Base-by-base conservation (phyloP, 2,329 filamentous ascomycete species). In the Aspergillus flavus region DNA sequence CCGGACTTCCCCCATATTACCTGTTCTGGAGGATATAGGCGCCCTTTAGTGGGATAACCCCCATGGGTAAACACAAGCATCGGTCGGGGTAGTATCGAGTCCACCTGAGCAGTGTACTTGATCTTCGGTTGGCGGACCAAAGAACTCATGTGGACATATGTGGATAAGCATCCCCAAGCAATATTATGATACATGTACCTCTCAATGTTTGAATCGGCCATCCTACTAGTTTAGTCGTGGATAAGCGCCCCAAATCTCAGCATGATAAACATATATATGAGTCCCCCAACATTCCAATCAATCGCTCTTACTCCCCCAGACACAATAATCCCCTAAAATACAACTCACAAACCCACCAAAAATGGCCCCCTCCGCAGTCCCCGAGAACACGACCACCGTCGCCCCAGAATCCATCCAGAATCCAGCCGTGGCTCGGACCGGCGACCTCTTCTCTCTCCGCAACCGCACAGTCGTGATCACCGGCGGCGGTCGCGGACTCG, bases 401-500 rank as follows among this genome's bases (percentile, higher is more conserved):
- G 61, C 73, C 41, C 75, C 76, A 10, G 73, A 78, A 55, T 73
- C 73, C 0, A 69, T 66, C 39, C 71, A 75, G 53, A 74, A 76
- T 11, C 72, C 76, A 6, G 67, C 76, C 19, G 64, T 68, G 43
- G 66, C 68, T 2, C 46, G 66, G 41, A 65, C 69, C 14, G 64
- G 72, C 70, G 60, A 68, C 39, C 77, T 82, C 39, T 83, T 85
- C 68, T 83, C 82, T 5, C 79, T 85, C 11, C 72, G 75, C 48
- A 76, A 76, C 48, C 77, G 75, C 64, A 78, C 75, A 12, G 69
- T 73, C 52, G 72, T 72, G 10, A 83, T 86, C 48, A 86, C 84
- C 1, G 84, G 84, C 7, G 84, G 81, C 48, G 83, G 79, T 10
- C 80, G 83, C 19, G 83, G 84, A 16, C 75, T 86, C 1, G 84